Conservation (phyloP, 495 filamentous ascomycete genomes). For the Penicillium crystallinum region DNA sequence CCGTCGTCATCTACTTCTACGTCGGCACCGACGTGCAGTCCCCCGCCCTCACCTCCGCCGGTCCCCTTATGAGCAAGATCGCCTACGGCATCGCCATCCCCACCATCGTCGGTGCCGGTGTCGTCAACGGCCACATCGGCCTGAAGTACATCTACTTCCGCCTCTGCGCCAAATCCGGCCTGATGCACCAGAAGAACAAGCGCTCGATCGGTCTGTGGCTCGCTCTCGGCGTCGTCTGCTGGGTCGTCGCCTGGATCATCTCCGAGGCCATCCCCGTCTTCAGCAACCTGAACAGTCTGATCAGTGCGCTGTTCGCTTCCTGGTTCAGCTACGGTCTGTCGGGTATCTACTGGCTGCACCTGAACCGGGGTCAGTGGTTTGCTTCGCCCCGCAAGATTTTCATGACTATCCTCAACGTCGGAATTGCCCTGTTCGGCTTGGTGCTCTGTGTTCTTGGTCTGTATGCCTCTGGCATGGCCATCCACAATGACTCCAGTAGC, state of each 20-base stretch:
- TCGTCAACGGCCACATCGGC: slow-evolving; percentile 63
- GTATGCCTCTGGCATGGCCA: slow-evolving; percentile 38
- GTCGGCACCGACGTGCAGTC: slow-evolving; percentile 60
- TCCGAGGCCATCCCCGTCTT: slow-evolving; percentile 67
- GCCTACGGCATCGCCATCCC: slow-evolving; percentile 76
- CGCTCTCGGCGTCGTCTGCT: slow-evolving; percentile 48
- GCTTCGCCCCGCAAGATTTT: slow-evolving; percentile 29
- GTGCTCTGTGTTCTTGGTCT: slow-evolving; percentile 33
- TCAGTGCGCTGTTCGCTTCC: slow-evolving; percentile 36
- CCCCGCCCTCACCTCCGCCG: slow-evolving; percentile 66
- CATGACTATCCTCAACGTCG: slow-evolving; percentile 24
- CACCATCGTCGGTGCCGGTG: slow-evolving; percentile 62
- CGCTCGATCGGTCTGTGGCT: slow-evolving; percentile 48
- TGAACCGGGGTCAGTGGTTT: slow-evolving; percentile 34
- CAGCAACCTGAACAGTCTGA: slow-evolving; percentile 52
- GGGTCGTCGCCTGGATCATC: slow-evolving; percentile 62
- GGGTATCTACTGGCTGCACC: slow-evolving; percentile 40
- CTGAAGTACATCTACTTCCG: slow-evolving; percentile 64
- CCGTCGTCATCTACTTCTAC: slow-evolving; percentile 67
- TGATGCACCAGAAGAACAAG: slow-evolving; percentile 51
- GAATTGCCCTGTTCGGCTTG: slow-evolving; percentile 24
- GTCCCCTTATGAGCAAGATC: slow-evolving; percentile 59
- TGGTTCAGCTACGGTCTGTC: slow-evolving; percentile 43
- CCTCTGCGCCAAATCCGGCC: slow-evolving; percentile 46
- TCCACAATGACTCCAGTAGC: slow-evolving; percentile 31